Evolutionary conservation across 495 filamentous ascomycete species (phyloP).

Genomic region (Lentithecium fluviatile): DNA sequence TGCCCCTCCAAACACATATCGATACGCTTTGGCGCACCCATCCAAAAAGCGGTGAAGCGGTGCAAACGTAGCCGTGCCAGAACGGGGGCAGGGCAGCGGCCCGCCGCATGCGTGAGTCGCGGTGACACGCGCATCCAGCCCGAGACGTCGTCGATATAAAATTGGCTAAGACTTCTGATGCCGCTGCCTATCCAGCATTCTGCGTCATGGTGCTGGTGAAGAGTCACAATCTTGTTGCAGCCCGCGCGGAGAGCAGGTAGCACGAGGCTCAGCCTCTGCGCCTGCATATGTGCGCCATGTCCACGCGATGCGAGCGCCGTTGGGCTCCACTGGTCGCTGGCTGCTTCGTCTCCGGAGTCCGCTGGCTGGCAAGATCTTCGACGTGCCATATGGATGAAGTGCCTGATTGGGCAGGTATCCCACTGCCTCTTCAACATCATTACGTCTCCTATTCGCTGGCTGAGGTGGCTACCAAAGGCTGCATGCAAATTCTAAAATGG

Average conservation of each 20-base stretch:
- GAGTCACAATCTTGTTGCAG: too few relatives aligned
- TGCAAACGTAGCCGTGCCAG: constrained; percentile 1
- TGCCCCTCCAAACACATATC: not conserved
- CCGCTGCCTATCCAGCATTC: too few relatives aligned
- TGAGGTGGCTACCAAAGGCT: too few relatives aligned
- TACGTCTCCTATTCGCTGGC: not conserved
- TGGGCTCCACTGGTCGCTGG: not conserved
- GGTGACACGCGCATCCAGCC: not conserved
- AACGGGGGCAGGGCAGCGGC: not conserved
- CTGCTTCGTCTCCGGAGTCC: not conserved
- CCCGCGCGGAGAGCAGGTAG: too few relatives aligned
- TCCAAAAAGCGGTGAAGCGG: constrained; percentile 1
- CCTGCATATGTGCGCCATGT: not conserved
- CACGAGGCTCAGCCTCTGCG: not conserved
- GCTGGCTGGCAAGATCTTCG: not conserved
- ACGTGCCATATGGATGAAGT: not conserved
- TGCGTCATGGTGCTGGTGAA: too few relatives aligned
- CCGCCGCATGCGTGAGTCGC: not conserved
- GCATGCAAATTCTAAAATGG: too few relatives aligned
- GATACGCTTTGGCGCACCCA: not conserved
- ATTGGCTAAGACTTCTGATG: too few relatives aligned
- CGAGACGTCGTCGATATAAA: not conserved
- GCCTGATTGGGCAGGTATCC: not conserved
- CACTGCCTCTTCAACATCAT: not conserved
- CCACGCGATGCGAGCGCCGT: not conserved